These are phyloP conservation scores for Barnettozyma salicaria DNA, from an alignment of 805 yeast genomes.

Conservation along the genomic window DNA sequence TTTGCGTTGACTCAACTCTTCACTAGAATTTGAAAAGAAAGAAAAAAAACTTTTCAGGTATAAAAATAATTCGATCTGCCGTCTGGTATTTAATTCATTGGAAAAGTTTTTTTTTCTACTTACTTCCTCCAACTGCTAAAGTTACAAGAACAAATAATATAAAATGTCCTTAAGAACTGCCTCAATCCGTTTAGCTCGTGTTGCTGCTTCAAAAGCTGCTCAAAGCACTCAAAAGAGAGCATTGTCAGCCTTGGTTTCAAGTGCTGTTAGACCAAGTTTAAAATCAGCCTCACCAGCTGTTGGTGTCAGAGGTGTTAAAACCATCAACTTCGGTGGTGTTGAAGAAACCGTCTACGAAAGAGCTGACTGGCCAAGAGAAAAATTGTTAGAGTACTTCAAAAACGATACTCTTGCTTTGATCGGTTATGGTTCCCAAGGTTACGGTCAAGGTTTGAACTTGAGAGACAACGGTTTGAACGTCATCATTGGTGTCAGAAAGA, in stretches of 20 bases:
- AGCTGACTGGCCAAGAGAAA: conserved; percentile 99
- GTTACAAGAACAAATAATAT: conserved; percentile 1
- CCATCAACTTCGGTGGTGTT: conserved; percentile 94
- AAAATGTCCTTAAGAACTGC: conserved; percentile 39
- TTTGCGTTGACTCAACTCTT: neutral
- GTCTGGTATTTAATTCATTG: no score
- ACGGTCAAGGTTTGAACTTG: conserved; percentile 99
- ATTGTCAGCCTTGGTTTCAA: conserved; percentile 42
- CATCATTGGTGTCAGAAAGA: conserved; percentile 95
- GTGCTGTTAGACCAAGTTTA: conserved; percentile 56
- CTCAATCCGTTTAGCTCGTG: conserved; percentile 44
- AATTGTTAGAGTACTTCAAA: conserved; percentile 93
- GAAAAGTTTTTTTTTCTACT: no score
- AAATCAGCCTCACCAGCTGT: conserved; percentile 42
- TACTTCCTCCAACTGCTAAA: neutral
- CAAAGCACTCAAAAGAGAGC: conserved; percentile 49
- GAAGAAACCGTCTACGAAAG: conserved; percentile 97
- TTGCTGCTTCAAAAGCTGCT: conserved; percentile 35
- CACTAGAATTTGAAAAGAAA: neutral
- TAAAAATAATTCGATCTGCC: neutral
- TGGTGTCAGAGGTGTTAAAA: conserved; percentile 86
- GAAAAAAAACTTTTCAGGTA: neutral
- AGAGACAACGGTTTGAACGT: conserved; percentile 99
- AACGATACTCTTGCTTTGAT: conserved; percentile 95
- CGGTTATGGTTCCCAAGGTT: conserved; percentile 99